phyloP scores from a whole-genome alignment of 2,329 filamentous ascomycete species.

The Pseudocercospora ulei region DNA sequence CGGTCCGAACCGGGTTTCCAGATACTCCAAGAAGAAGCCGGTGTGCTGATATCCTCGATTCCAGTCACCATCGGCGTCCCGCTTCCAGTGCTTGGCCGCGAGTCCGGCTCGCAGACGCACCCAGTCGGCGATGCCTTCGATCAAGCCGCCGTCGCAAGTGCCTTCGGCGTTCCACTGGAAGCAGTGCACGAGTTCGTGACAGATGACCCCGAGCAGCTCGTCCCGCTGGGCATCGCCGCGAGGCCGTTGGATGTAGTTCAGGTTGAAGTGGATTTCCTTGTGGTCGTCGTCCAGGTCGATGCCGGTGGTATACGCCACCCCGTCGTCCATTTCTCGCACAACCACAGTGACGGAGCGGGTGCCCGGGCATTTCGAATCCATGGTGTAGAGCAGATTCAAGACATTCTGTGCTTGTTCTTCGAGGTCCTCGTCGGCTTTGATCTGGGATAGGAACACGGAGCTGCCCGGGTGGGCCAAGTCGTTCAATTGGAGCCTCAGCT shows the following conservation, averaged over 20 bases:
- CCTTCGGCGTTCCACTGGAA: conserved; percentile 66
- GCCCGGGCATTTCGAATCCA: conserved; percentile 38
- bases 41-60: conserved; percentile 84
- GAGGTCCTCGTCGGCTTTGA: conserved; percentile 55
- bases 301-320: conserved; percentile 83
- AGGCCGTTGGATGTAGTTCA: conserved; percentile 55
- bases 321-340: conserved; percentile 59
- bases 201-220: conserved; percentile 70
- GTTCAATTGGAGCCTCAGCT: conserved; percentile 42
- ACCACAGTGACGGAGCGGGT: conserved; percentile 80
- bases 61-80: conserved; percentile 54
- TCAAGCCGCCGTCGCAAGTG: conserved; percentile 56
- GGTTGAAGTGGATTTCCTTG: conserved; percentile 85
- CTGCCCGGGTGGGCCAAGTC: conserved; percentile 51
- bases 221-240: conserved; percentile 33
- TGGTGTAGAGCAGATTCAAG: conserved; percentile 59
- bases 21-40: conserved; percentile 79
- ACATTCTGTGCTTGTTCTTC: conserved; percentile 57
- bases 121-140: conserved; percentile 91
- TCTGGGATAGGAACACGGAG: conserved; percentile 55
- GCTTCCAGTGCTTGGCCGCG: conserved; percentile 74
- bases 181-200: conserved; percentile 91
- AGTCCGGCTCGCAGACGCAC: conserved; percentile 66
- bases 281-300: conserved; percentile 70
- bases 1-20: conserved; percentile 56